Evolutionary conservation across 2,329 filamentous ascomycete species (phyloP).

Genomic region (Phoma sp.): DNA sequence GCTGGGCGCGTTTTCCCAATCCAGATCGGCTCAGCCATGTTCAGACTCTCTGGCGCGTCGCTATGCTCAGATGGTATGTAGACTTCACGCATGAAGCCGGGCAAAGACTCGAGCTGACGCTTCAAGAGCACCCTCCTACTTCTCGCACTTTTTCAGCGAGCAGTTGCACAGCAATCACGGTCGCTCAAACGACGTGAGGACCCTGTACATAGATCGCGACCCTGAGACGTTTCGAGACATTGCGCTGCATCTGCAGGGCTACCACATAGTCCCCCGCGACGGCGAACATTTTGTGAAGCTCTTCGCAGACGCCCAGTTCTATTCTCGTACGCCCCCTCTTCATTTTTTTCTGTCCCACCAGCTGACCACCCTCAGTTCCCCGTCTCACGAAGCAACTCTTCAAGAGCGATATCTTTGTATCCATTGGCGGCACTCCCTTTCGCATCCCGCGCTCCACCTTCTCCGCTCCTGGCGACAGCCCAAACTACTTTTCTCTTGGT

Average conservation of each 20-base stretch:
- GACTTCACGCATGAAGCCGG: background rate
- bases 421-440: slow-evolving; percentile 85
- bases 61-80: slow-evolving; percentile 73
- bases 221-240: slow-evolving; percentile 89
- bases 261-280: slow-evolving; percentile 82
- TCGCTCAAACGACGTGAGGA: slow-evolving; percentile 68
- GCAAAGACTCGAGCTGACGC: slow-evolving; percentile 51
- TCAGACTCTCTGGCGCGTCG: slow-evolving; percentile 71
- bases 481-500: slow-evolving; percentile 93
- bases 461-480: slow-evolving; percentile 82
- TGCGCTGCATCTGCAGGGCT: slow-evolving; percentile 85
- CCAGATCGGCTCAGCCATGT: slow-evolving; percentile 73
- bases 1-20: slow-evolving; percentile 75
- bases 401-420: slow-evolving; percentile 89
- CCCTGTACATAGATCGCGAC: slow-evolving; percentile 94
- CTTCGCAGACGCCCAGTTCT: slow-evolving; percentile 95
- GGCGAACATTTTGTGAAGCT: slow-evolving; percentile 88
- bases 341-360: background rate
- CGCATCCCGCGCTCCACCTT: slow-evolving; percentile 90
- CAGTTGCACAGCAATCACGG: slow-evolving; percentile 72
- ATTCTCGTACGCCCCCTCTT: slow-evolving; percentile 66
- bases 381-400: slow-evolving; percentile 89
- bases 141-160: slow-evolving; percentile 90
- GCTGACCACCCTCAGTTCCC: slow-evolving; percentile 65
- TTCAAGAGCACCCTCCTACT: slow-evolving; percentile 87